phyloP scores from a whole-genome alignment of 2,329 filamentous ascomycete species.

The Rugonectria rugulosa region DNA sequence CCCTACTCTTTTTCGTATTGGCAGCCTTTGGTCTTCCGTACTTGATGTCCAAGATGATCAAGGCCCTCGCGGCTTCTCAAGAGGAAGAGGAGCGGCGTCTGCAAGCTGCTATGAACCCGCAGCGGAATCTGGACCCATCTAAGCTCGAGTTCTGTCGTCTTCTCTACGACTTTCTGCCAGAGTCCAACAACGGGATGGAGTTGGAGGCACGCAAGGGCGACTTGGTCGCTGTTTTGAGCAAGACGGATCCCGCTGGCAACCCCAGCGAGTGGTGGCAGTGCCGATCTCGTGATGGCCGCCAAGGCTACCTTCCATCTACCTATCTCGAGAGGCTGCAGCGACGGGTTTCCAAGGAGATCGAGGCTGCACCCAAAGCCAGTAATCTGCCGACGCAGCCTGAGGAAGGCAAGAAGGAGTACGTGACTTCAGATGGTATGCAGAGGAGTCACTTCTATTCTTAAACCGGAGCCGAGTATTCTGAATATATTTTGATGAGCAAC shows the following conservation, averaged over 20 bases:
- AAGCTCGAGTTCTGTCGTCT: slow-evolving; percentile 97
- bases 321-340: slow-evolving; percentile 81
- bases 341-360: slow-evolving; percentile 61
- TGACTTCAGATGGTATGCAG: slow-evolving; percentile 63
- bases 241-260: slow-evolving; percentile 90
- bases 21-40: slow-evolving; percentile 96
- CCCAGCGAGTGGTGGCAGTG: slow-evolving; percentile 98
- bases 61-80: slow-evolving; percentile 80
- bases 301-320: slow-evolving; percentile 90
- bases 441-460: slow-evolving; percentile 66
- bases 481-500: too few relatives aligned
- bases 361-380: slow-evolving; percentile 55
- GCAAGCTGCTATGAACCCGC: slow-evolving; percentile 58
- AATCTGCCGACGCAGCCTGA: slow-evolving; percentile 52
- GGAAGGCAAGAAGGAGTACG: slow-evolving; percentile 59
- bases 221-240: slow-evolving; percentile 90
- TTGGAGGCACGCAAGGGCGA: slow-evolving; percentile 94
- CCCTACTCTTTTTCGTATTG: slow-evolving; percentile 92
- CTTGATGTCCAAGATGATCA: slow-evolving; percentile 95
- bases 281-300: slow-evolving; percentile 84
- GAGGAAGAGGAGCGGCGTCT: slow-evolving; percentile 78
- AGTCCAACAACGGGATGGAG: slow-evolving; percentile 74
- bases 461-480: slow-evolving; percentile 34
- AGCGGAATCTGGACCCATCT: slow-evolving; percentile 76
- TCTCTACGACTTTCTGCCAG: slow-evolving; percentile 91